Base-by-base conservation (phyloP, 495 filamentous ascomycete species). In the Hypoxylon lienhwacheense region DNA sequence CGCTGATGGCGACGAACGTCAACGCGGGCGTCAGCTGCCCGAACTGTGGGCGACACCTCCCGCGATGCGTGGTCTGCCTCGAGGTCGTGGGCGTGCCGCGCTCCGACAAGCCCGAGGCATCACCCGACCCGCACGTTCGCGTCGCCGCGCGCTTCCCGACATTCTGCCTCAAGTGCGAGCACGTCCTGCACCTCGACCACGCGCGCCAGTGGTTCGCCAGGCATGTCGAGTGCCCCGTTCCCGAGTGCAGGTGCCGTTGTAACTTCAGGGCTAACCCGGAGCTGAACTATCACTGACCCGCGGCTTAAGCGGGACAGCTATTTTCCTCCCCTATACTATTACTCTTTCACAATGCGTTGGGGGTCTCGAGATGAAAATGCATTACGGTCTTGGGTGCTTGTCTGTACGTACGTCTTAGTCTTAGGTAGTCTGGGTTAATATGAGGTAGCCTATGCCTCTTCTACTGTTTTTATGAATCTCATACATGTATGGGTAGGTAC, bases 101-200 rank as follows among this genome's bases (percentile, higher is more conserved):
- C 55, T 83, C 82, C n/a, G 76, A 80, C 61, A 77, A 78, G 26
- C 77, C 76, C 10, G 82, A 84, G 24, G 71, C 74, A 14, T 73
- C 77, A 10, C 72, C 72, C 7, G 81, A 83, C 24, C 72, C 76
- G 25, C 77, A 75, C 5, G 65, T 73, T 32, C 56, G 72, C 15
- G 68, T 72, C 37, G 73, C 76, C 55, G 74, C 74, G 28, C 63
- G 74, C 33, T 80, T 80, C 46, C 79, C 91, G 36, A 86, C 84
- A 0, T 95, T 96, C 64, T 98, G 93, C 61, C 81, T 91, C 29
- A 80, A 80, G 50, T 98, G 93, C 66, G 87, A 88, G 62, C 93
- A 98, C 73, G 90, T 89, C 8, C 84, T 88, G 64, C 93, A 98
- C 69, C 83, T 87, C 10, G 85, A 91, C 61, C 93, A 97, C 70